A percentile compares a stretch with the other conserved stretches of the same genome.
Conservation (phyloP, 164 flowering plant species). For the Malania oleifera region DNA sequence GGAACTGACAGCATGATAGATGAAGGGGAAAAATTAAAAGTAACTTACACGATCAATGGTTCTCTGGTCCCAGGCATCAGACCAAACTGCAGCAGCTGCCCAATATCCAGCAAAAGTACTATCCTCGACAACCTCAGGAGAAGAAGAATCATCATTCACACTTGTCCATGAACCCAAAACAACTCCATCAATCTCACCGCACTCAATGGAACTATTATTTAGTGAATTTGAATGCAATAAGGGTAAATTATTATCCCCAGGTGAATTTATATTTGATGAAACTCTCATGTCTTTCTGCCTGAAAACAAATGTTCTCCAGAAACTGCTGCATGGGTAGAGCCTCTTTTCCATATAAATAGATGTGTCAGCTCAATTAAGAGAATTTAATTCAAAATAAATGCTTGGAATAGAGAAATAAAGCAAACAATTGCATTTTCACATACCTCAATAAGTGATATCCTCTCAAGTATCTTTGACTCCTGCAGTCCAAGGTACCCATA, state of each 20-base stretch:
- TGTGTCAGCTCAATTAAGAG: conserved; percentile 16
- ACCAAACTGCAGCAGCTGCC: conserved; percentile 94
- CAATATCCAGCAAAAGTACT: conserved; percentile 59
- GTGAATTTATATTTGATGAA: conserved; percentile 23
- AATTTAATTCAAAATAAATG: conserved; percentile 4
- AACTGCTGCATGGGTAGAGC: conserved; percentile 85
- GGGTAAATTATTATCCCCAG: conserved; percentile 29
- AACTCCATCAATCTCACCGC: conserved; percentile 94
- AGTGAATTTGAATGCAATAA: conserved; percentile 31
- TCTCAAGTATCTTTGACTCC: conserved; percentile 68
- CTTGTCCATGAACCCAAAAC: conserved; percentile 82
- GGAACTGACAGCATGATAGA: background rate
- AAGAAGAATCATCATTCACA: conserved; percentile 29
- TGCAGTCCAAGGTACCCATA: conserved; percentile 62
- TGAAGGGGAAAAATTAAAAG: background rate
- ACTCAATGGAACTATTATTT: conserved; percentile 41
- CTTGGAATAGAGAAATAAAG: conserved; percentile 7
- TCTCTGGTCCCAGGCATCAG: conserved; percentile 78
- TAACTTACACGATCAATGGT: conserved; percentile 88
- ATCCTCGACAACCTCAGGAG: conserved; percentile 45
- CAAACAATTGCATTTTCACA: background rate
- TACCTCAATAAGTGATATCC: conserved; percentile 82
- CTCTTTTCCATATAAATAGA: conserved; percentile 42
- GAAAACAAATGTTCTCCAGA: conserved; percentile 60
- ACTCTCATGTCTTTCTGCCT: conserved; percentile 33